A percentile compares a stretch with the other conserved stretches of the same genome.
Evolutionary conservation across 768 basidiomycete species (phyloP).

Genomic region (Lentinula guzmanii): DNA sequence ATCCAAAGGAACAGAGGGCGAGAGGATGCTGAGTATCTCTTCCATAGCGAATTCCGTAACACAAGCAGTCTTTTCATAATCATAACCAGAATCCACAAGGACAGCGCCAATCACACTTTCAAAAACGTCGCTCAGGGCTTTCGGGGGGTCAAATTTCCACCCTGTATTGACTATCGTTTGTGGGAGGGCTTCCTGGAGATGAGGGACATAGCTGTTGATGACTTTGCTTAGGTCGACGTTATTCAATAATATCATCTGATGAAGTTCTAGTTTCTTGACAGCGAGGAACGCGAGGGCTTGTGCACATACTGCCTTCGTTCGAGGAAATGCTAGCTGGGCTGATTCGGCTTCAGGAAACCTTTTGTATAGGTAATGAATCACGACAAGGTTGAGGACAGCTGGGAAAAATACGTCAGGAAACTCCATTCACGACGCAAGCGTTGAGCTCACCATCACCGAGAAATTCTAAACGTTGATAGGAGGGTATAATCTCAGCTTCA

Average conservation of each 20-base stretch:
- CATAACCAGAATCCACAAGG: constrained; percentile 71
- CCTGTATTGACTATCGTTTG: constrained; percentile 61
- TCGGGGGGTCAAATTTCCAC: constrained; percentile 85
- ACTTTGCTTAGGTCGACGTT: constrained; percentile 61
- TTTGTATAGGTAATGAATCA: constrained; percentile 64
- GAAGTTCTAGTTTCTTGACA: constrained; percentile 57
- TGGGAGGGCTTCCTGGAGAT: constrained; percentile 48
- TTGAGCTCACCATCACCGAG: constrained; percentile 73
- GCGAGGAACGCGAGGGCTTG: constrained; percentile 66
- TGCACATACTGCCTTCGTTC: constrained; percentile 67
- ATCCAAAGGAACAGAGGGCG: constrained; percentile 56
- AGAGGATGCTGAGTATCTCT: constrained; percentile 57
- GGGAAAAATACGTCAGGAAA: constrained; percentile 8
- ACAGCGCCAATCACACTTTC: constrained; percentile 84
- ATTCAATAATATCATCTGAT: constrained; percentile 66
- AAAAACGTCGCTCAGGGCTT: constrained; percentile 77
- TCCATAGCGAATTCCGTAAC: constrained; percentile 61
- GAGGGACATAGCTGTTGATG: constrained; percentile 53
- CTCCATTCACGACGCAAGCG: background rate
- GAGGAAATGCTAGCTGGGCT: constrained; percentile 68
- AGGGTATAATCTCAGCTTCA: constrained; percentile 36
- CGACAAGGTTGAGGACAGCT: constrained; percentile 71
- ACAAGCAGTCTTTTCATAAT: constrained; percentile 60
- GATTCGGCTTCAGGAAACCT: constrained; percentile 70
- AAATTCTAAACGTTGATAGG: constrained; percentile 86